Percentiles rank a stretch among this genome's conserved stretches.
Conservation (phyloP, 257 asterid species). For the Ballota nigra region DNA sequence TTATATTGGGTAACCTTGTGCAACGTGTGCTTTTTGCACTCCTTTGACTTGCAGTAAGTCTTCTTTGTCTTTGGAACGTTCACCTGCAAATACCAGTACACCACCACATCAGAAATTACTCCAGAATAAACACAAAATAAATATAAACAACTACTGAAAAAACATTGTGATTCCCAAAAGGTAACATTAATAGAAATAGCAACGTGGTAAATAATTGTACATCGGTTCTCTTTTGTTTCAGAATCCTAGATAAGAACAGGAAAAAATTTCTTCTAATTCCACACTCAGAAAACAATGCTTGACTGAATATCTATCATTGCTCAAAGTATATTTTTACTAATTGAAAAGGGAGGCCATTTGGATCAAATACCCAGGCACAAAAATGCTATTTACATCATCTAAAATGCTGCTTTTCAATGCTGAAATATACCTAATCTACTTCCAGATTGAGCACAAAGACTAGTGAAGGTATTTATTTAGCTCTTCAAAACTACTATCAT, state of each 20-base stretch:
- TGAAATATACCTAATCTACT: background rate
- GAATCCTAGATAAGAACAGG: background rate
- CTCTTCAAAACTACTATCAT: background rate
- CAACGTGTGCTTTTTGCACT: slow-evolving; percentile 45
- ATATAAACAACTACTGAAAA: background rate
- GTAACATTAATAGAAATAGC: background rate
- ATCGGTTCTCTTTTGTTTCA: background rate
- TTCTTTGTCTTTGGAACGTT: slow-evolving; percentile 48
- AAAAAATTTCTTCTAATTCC: background rate
- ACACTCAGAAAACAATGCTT: background rate
- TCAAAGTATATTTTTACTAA: background rate
- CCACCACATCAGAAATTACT: background rate
- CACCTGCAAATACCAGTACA: slow-evolving; percentile 33
- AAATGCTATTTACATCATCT: background rate
- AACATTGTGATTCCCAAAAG: background rate
- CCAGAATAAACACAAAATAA: background rate
- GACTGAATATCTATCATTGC: background rate
- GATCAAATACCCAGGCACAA: background rate
- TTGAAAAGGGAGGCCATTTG: background rate
- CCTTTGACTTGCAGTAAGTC: slow-evolving; percentile 47
- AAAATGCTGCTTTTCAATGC: background rate
- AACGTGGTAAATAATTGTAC: background rate
- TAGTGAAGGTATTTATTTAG: background rate
- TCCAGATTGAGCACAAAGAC: background rate
- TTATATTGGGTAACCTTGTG: slow-evolving; percentile 49